These are phyloP conservation scores for Sergeia podlipaevii DNA, from an alignment of 208 protist species.

Conservation along the genomic window DNA sequence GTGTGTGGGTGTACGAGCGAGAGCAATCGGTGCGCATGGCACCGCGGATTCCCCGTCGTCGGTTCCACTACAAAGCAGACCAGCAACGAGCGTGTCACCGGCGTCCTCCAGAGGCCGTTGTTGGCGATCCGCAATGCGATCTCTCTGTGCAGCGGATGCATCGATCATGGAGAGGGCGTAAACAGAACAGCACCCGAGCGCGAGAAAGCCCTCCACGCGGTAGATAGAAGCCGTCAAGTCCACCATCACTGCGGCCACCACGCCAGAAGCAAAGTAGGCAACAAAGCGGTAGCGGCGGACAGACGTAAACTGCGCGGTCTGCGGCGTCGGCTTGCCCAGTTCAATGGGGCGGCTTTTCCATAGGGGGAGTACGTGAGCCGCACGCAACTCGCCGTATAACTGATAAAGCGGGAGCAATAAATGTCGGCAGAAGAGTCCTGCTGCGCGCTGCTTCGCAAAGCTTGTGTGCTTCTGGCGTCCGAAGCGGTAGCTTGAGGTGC, in stretches of 20 bases:
- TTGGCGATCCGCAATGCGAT: neutral
- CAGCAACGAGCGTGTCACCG: constrained; percentile 33
- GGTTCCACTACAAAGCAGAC: constrained; percentile 28
- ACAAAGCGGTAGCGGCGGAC: constrained; percentile 67
- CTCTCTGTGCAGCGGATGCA: constrained; percentile 5
- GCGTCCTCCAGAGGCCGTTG: constrained; percentile 2
- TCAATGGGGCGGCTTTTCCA: constrained; percentile 52
- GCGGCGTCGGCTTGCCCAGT: constrained; percentile 50
- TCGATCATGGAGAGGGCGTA: constrained; percentile 32
- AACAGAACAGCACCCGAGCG: constrained; percentile 40
- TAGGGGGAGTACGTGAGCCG: constrained; percentile 46
- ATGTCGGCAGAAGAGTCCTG: constrained; percentile 25
- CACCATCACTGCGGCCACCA: constrained; percentile 64
- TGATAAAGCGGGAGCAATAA: constrained; percentile 53
- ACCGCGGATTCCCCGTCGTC: too few relatives aligned
- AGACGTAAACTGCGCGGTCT: constrained; percentile 27
- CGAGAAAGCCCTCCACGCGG: constrained; percentile 67
- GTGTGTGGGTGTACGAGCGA: too few relatives aligned
- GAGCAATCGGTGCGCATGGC: too few relatives aligned
- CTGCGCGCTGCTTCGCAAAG: constrained; percentile 49
- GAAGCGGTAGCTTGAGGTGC: constrained; percentile 60
- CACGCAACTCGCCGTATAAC: constrained; percentile 38
- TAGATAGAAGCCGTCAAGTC: constrained; percentile 40
- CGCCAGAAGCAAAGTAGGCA: constrained; percentile 38
- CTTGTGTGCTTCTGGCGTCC: constrained; percentile 57